Evolutionary conservation across 23 red algal genomes (phyloP).

Genomic region (Gracilaria domingensis): DNA sequence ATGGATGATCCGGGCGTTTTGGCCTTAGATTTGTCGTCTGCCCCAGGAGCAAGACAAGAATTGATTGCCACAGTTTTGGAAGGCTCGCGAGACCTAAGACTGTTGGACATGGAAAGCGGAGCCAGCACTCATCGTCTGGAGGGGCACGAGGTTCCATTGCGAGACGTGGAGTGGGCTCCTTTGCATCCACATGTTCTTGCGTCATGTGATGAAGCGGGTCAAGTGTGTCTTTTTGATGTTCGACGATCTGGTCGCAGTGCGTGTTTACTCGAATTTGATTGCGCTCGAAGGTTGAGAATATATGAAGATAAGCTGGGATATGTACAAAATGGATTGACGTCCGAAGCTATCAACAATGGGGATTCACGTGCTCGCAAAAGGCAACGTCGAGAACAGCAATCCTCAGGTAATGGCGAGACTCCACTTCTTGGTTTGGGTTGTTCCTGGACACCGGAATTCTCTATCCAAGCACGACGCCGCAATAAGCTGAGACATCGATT

Average conservation of each 20-base stretch:
- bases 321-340: background rate
- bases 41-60: constrained; percentile 18
- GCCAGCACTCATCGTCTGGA: constrained; percentile 39
- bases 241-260: constrained; percentile 42
- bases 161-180: constrained; percentile 36
- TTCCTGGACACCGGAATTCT: constrained; percentile 11
- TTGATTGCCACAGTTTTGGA: constrained; percentile 14
- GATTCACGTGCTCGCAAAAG: background rate
- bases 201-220: background rate
- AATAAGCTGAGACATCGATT: too few relatives aligned
- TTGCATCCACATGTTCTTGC: constrained; percentile 30
- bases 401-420: background rate
- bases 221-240: constrained; percentile 44
- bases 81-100: background rate
- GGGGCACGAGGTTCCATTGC: background rate
- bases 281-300: background rate
- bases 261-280: constrained; percentile 33
- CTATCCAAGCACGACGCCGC: background rate
- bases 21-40: constrained; percentile 20
- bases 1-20: constrained; percentile 7
- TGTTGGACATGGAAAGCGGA: constrained; percentile 46
- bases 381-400: too few relatives aligned
- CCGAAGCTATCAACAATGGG: background rate
- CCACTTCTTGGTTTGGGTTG: constrained; percentile 17
- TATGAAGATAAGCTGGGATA: background rate